Evolutionary conservation across 2,329 filamentous ascomycete genomes (phyloP).

Genomic region (Sphaerulina vaccinii): DNA sequence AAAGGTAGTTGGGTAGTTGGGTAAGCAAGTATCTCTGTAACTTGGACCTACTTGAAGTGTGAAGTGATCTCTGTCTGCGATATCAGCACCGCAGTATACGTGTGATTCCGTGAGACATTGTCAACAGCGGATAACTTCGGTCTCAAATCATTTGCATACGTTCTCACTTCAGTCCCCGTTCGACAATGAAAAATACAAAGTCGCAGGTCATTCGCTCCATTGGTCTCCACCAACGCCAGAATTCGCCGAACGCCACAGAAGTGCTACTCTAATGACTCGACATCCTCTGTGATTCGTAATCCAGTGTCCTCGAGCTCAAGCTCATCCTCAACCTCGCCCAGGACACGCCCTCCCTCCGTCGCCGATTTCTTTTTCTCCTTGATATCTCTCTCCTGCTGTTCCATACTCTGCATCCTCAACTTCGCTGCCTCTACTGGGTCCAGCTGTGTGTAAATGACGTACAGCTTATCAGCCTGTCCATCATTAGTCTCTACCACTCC

Average conservation of each 20-base stretch:
- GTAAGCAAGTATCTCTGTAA: too few relatives aligned
- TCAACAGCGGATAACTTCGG: too few relatives aligned
- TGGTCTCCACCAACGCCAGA: neutral
- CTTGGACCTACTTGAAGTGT: too few relatives aligned
- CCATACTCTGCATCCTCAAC: neutral
- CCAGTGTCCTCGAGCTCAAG: neutral
- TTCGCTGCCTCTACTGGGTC: constrained; percentile 10
- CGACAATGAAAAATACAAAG: neutral
- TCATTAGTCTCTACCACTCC: constrained; percentile 5
- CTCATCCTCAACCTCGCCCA: constrained; percentile 3
- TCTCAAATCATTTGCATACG: neutral
- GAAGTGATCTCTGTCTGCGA: too few relatives aligned
- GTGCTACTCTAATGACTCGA: constrained; percentile 14
- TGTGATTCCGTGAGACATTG: too few relatives aligned
- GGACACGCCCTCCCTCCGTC: neutral
- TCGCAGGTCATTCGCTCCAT: neutral
- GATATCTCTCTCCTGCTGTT: constrained; percentile 10
- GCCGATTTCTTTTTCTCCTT: constrained; percentile 4
- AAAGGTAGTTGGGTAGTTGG: too few relatives aligned
- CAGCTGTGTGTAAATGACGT: neutral
- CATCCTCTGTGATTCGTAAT: neutral
- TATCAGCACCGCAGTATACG: too few relatives aligned
- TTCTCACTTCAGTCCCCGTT: neutral
- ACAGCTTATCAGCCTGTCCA: constrained; percentile 9
- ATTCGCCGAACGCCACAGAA: constrained; percentile 21